These are phyloP conservation scores for Chalciporus sphaerocephalus DNA, from an alignment of 768 basidiomycete genomes.

Conservation along the genomic window DNA sequence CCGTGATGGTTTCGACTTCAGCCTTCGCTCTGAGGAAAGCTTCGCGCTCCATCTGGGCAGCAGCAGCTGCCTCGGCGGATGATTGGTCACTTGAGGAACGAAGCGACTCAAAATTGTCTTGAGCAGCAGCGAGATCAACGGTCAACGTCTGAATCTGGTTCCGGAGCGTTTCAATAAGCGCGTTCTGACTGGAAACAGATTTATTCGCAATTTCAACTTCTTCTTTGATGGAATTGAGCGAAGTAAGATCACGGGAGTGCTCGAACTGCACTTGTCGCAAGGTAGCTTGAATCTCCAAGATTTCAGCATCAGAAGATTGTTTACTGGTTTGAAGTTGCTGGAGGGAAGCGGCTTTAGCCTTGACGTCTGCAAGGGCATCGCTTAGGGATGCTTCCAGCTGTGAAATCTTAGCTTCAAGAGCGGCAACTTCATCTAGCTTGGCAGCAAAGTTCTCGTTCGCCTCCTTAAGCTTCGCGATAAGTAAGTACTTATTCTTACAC, in stretches of 20 bases:
- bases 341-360: constrained; percentile 42
- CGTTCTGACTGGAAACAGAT: constrained; percentile 38
- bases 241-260: constrained; percentile 20
- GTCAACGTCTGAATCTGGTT: constrained; percentile 50
- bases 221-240: constrained; percentile 41
- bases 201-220: constrained; percentile 54
- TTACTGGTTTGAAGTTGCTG: constrained; percentile 50
- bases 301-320: constrained; percentile 43
- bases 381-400: constrained; percentile 49
- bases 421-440: constrained; percentile 47
- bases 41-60: constrained; percentile 59
- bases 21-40: constrained; percentile 60
- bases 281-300: constrained; percentile 40
- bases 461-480: constrained; percentile 49
- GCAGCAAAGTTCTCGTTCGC: constrained; percentile 48
- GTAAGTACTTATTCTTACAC: constrained; percentile 2
- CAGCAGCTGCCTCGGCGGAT: constrained; percentile 40
- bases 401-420: constrained; percentile 51
- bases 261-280: constrained; percentile 37
- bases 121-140: constrained; percentile 44
- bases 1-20: constrained; percentile 51
- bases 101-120: constrained; percentile 50
- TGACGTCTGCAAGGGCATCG: constrained; percentile 41
- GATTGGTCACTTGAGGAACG: constrained; percentile 44
- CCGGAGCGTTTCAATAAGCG: constrained; percentile 46